Base-by-base conservation (phyloP, 306 rosid genomes). In the barrel medic (Medicago truncatula) region DNA sequence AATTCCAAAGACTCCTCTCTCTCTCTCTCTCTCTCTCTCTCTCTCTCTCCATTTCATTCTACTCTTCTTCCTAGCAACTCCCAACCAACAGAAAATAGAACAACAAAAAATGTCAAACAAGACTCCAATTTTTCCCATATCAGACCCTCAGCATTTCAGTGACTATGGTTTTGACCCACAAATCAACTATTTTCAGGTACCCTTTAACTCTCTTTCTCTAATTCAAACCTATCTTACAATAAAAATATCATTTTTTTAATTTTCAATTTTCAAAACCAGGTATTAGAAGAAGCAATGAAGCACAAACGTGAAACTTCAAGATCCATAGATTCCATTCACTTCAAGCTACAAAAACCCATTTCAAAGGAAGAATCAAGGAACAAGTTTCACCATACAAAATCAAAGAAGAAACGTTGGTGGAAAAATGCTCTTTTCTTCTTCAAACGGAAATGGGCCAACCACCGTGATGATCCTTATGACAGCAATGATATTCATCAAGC, bases 101-200 rank as follows among this genome's bases (percentile, higher is more conserved):
- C 6, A 7, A 36, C 15, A 23, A 7, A 65, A 87, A 77, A 90
- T 94, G 98, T 84, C 97, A 0, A 85, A 43, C 79, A 90, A 87
- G 44, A 81, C 97, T 7, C 98, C 98, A 10, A 78, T 95, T 39
- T 95, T 92, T 16, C 97, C 97, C 13, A 86, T 92, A 60, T 87
- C 96, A 7, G 84, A 93, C 41, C 95, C 97, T 1, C 99, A 90
- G 40, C 99, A 95, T 61, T 95, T 89, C 84, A 90, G 93, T 66
- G 99, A 95, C 87, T 95, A 95, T 76, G 99, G 99, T 73, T 95
- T 95, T 70, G 98, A 95, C 79, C 93, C 98, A 17, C 97, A 92
- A 79, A 76, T 90, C 81, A 91, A 92, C 84, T 92, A 92, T 46
- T 90, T 95, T 70, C 99, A 95, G 90, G 99, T 95, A 58, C 70